Percentiles rank a stretch among this genome's conserved stretches.
Conservation (phyloP, 2,329 filamentous ascomycete species). For the Podosphaera fusca region DNA sequence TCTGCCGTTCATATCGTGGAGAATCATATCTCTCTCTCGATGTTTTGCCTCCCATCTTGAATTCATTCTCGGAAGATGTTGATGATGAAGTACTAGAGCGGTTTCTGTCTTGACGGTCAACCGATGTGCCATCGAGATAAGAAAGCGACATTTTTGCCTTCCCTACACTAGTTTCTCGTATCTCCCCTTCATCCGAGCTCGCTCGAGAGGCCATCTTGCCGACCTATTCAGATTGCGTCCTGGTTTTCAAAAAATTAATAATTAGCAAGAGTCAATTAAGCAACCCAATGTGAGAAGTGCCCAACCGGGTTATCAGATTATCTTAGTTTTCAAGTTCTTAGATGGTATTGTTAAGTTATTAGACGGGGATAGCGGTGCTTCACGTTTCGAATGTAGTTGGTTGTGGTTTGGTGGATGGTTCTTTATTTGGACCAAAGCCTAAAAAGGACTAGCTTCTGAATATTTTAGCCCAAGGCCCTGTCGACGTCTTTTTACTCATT, state of each 20-base stretch:
- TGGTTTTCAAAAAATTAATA: constrained; percentile 14
- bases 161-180: constrained; percentile 49
- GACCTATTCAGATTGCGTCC: constrained; percentile 10
- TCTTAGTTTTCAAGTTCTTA: neutral
- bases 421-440: no score
- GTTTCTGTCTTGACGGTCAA: constrained; percentile 84
- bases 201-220: constrained; percentile 25
- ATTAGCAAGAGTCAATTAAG: constrained; percentile 17
- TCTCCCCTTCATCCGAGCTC: constrained; percentile 73
- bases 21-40: constrained; percentile 29
- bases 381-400: no score
- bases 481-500: neutral
- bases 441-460: neutral
- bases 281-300: constrained; percentile 17
- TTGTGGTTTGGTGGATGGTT: no score
- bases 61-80: constrained; percentile 20
- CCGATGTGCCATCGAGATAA: constrained; percentile 52
- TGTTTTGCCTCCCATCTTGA: constrained; percentile 21
- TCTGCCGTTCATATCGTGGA: constrained; percentile 21
- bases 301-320: constrained; percentile 14
- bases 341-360: neutral
- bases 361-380: no score
- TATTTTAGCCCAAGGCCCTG: neutral
- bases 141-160: constrained; percentile 83
- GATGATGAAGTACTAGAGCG: constrained; percentile 20